Evolutionary conservation across 345 rosid species (phyloP), one percentile per base, ranked within the genome.

Genomic region (Eucalyptus erythrocorys): DNA sequence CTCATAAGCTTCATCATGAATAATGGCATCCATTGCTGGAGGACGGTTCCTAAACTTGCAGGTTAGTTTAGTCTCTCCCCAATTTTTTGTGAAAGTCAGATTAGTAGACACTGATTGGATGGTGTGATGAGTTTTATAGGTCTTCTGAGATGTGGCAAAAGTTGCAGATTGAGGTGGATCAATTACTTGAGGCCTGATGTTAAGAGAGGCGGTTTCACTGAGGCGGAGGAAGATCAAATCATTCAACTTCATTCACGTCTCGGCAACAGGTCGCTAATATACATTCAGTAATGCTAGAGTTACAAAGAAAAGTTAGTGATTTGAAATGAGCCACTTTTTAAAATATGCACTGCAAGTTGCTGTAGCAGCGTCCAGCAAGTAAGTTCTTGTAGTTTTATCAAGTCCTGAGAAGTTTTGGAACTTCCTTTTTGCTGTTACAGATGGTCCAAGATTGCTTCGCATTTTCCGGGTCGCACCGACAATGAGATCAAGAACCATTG

Each of bases 401-500:
- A 8, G 45, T 71, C 82, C 32, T 40, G 47, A 27, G 12, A 16
- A 6, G 16, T 32, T 42, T n/a, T 26, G 43, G 79, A 10, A 79
- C 10, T 47, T 32, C 47, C 43, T 48, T 50, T 86, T 34, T 82
- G 66, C 88, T 30, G 34, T 14, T 49, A 87, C 32, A 97, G 99
- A 91, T 97, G 99, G 99, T 96, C 99, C 14, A 96, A 96, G 93
- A 96, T 97, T 51, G 99, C 99, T 45, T 90, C 99, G 24, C 95
- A 96, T 93, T 94, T 97, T 89, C 95, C 99, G 2, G 99, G 99
- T 22, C 95, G 99, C 32, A 96, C 99, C 4, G 99, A 97, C 89
- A 97, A 97, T 71, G 99, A 97, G 90, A 96, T 97, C 85, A 97
- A 97, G 91, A 97, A 96, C 87, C 99, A 96, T n/a, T 97, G 99